Conservation (phyloP, 352 stramenopile species). For the Phytopythium litorale region DNA sequence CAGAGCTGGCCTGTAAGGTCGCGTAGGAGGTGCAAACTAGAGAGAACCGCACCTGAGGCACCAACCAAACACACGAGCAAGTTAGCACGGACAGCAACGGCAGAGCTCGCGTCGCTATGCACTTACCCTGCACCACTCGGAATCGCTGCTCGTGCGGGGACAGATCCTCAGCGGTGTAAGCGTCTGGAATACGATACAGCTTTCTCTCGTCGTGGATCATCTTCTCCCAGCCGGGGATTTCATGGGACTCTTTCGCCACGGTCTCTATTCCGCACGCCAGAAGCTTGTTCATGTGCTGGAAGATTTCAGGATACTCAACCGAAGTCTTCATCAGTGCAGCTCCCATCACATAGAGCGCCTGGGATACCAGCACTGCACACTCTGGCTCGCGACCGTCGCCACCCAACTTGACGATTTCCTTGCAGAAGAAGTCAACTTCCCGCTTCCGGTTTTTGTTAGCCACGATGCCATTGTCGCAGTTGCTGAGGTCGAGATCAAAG, state of each 20-base stretch:
- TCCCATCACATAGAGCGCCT: conserved; percentile 49
- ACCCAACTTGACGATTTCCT: conserved; percentile 48
- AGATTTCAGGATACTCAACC: conserved; percentile 48
- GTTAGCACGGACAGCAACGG: neutral
- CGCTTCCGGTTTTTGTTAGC: conserved; percentile 48
- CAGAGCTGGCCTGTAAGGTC: conserved; percentile 35
- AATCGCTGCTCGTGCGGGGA: conserved; percentile 8
- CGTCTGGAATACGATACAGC: neutral
- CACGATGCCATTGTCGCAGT: conserved; percentile 10
- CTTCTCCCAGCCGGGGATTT: conserved; percentile 2
- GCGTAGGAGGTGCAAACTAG: conserved; percentile 37
- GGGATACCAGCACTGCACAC: conserved; percentile 25
- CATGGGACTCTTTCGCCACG: conserved; percentile 6
- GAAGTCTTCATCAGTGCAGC: conserved; percentile 36
- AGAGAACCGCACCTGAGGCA: conserved; percentile 25
- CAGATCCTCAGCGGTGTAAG: too few species aligned
- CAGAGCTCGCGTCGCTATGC: too few species aligned
- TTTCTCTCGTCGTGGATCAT: conserved; percentile 10
- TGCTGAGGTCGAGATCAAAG: conserved; percentile 22
- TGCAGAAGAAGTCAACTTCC: conserved; percentile 74
- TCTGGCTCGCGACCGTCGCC: conserved; percentile 6
- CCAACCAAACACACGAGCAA: neutral
- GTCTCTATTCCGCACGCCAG: conserved; percentile 23
- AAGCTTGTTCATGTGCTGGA: conserved; percentile 39
- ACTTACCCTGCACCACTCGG: conserved; percentile 31